These are phyloP conservation scores for Zasmidium angulare DNA, from an alignment of 2,329 filamentous ascomycete genomes.

Conservation along the genomic window DNA sequence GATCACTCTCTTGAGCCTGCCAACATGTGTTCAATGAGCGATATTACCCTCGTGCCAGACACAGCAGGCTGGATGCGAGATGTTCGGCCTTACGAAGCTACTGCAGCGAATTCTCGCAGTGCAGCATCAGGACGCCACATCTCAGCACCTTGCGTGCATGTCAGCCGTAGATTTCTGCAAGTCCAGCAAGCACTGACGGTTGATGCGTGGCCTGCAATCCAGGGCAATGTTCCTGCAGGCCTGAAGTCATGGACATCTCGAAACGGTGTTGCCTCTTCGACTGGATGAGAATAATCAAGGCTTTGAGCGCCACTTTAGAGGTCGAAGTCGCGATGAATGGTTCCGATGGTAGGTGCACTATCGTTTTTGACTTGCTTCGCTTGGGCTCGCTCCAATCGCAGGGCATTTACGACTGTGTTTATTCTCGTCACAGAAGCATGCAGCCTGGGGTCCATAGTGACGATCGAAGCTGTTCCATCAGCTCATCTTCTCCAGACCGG, in stretches of 20 bases:
- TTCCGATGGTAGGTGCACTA: background rate
- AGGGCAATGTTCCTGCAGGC: background rate
- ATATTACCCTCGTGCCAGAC: background rate
- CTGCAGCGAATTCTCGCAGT: conserved; percentile 8
- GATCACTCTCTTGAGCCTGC: background rate
- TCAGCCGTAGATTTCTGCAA: background rate
- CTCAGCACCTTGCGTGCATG: background rate
- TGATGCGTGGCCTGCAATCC: background rate
- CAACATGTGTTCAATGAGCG: too few species aligned
- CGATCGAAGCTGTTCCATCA: too few species aligned
- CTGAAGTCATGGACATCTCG: background rate
- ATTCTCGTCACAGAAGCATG: too few species aligned
- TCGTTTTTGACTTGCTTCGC: background rate
- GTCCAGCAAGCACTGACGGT: background rate
- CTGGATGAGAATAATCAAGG: background rate
- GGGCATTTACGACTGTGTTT: background rate
- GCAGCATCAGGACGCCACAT: conserved; percentile 7
- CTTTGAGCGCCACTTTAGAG: background rate
- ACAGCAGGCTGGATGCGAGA: background rate
- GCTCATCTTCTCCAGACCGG: too few species aligned
- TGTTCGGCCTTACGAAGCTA: conserved; percentile 1
- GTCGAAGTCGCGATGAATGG: background rate
- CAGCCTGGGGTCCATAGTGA: too few species aligned
- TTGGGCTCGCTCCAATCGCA: background rate
- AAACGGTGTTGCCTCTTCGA: background rate